phyloP scores from a whole-genome alignment of 1,284 basidiomycete genomes.

The Fomes fomentarius region DNA sequence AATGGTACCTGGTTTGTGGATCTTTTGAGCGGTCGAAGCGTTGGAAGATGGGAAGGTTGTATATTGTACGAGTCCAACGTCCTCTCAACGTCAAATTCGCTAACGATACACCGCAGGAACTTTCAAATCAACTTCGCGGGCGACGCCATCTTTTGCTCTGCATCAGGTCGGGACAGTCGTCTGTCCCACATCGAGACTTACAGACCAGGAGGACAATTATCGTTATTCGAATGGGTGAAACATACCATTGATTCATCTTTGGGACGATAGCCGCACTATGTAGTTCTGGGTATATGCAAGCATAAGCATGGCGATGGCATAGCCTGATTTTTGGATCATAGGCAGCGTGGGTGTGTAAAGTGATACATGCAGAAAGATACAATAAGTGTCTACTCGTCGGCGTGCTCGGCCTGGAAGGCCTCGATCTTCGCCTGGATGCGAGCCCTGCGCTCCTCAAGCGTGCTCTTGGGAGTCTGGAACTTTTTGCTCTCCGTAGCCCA shows the following conservation, averaged over 20 bases:
- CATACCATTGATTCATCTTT: conserved; percentile 29
- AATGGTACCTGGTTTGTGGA: conserved; percentile 81
- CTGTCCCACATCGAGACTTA: conserved; percentile 42
- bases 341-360: conserved; percentile 15
- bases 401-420: conserved; percentile 76
- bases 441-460: conserved; percentile 76
- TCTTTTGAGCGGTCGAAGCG: conserved; percentile 57
- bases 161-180: conserved; percentile 44
- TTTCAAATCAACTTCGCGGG: conserved; percentile 60
- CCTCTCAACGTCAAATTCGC: not conserved
- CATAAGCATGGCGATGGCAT: conserved; percentile 23
- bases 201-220: conserved; percentile 29
- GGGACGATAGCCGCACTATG: conserved; percentile 6
- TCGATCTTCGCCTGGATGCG: conserved; percentile 85
- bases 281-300: conserved; percentile 1
- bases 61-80: conserved; percentile 54
- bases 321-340: conserved; percentile 28
- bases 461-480: conserved; percentile 75
- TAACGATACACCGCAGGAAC: conserved; percentile 46
- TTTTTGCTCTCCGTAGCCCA: conserved; percentile 91
- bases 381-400: conserved; percentile 49
- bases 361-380: conserved; percentile 21
- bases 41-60: conserved; percentile 81
- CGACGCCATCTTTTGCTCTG: conserved; percentile 57
- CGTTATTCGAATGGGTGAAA: conserved; percentile 30